A percentile compares a stretch with the other conserved stretches of the same genome.
These are phyloP conservation scores for Aspergillus ustus DNA, from an alignment of 2,329 filamentous ascomycete genomes.

Conservation along the genomic window DNA sequence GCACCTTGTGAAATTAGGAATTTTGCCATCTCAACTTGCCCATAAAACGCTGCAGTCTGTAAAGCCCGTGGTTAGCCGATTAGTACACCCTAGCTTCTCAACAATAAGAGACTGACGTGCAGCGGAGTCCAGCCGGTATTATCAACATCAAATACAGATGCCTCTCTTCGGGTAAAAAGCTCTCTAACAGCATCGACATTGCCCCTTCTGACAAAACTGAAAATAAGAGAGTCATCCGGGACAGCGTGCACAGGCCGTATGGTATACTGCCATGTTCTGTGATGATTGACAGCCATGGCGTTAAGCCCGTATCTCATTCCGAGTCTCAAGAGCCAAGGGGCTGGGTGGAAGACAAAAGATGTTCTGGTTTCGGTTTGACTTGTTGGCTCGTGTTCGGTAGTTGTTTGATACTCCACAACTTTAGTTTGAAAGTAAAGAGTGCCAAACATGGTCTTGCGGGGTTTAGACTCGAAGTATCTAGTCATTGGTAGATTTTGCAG, in stretches of 20 bases:
- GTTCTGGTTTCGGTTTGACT: neutral
- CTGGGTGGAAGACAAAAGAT: neutral
- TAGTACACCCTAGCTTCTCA: too few relatives aligned
- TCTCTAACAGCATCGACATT: neutral
- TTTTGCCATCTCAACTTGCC: neutral
- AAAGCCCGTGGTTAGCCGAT: too few relatives aligned
- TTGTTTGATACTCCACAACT: neutral
- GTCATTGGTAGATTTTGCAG: neutral
- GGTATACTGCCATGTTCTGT: neutral
- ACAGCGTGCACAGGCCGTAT: neutral
- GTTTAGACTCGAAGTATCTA: neutral
- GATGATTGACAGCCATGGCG: neutral
- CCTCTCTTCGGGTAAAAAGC: neutral
- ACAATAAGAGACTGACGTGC: neutral
- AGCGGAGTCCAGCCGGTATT: neutral
- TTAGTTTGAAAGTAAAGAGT: neutral
- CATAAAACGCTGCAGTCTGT: neutral
- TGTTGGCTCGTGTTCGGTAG: neutral
- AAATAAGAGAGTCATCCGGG: constrained; percentile 1
- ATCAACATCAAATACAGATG: neutral
- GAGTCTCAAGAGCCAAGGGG: neutral
- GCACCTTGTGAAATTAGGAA: neutral
- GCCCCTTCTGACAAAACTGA: neutral
- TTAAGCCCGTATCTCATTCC: neutral
- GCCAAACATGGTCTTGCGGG: neutral